Conservation (phyloP, 2,329 filamentous ascomycete genomes). For the Fusarium pilosicola region DNA sequence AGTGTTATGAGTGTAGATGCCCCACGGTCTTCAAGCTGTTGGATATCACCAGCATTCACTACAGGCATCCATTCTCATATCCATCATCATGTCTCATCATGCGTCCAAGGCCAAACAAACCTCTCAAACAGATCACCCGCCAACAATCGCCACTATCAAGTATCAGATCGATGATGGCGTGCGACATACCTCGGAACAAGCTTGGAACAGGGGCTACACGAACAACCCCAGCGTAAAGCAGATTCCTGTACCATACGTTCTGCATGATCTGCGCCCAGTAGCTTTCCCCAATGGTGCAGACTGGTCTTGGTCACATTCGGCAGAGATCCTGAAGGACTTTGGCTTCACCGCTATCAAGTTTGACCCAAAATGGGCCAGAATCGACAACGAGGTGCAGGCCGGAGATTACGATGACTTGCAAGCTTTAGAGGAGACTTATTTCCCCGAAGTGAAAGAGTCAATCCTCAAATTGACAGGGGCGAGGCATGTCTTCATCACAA, state of each 20-base stretch:
- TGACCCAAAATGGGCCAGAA: neutral
- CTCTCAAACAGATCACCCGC: neutral
- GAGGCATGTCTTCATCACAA: neutral
- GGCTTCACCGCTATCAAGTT: neutral
- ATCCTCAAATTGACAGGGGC: neutral
- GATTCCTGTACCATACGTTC: neutral
- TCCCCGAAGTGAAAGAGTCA: neutral
- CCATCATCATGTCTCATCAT: neutral
- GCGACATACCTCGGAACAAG: neutral
- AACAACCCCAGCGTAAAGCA: neutral
- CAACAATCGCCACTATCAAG: neutral
- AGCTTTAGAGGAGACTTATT: neutral
- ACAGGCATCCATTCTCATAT: too few species aligned
- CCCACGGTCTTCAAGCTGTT: too few species aligned
- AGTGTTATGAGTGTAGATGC: neutral
- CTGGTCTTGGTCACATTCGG: neutral
- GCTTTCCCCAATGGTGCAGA: neutral
- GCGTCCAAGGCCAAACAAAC: neutral
- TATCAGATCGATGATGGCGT: neutral
- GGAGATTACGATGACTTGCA: neutral
- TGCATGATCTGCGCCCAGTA: neutral
- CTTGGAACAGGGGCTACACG: slow-evolving; percentile 1
- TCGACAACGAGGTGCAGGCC: neutral
- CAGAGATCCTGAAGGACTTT: neutral
- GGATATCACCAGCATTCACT: neutral